Percentiles rank a stretch among this genome's conserved stretches.
Evolutionary conservation across 2,329 filamentous ascomycete species (phyloP).

Genomic region (Remersonia thermophila): DNA sequence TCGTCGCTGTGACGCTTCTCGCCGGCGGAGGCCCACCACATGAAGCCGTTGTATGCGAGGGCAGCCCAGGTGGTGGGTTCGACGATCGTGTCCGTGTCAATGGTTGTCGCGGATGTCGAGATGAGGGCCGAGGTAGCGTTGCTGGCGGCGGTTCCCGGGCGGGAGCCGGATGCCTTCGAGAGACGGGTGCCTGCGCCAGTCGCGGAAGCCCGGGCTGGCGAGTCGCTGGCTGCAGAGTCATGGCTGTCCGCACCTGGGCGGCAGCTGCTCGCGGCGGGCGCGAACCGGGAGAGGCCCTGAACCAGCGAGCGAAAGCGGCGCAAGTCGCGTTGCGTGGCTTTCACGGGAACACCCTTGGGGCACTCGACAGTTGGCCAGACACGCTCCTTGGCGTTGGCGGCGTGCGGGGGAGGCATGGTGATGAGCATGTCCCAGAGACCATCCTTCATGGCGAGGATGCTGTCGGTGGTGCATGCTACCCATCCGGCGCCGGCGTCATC

Average conservation of each 20-base stretch:
- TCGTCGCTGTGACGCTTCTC: conserved; percentile 54
- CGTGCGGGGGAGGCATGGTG: conserved; percentile 57
- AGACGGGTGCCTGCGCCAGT: conserved; percentile 11
- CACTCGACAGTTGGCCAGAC: conserved; percentile 67
- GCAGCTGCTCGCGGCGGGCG: neutral
- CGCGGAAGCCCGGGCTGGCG: conserved; percentile 2
- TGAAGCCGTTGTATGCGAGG: conserved; percentile 69
- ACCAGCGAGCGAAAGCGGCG: conserved; percentile 63
- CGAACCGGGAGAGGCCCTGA: conserved; percentile 44
- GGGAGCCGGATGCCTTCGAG: conserved; percentile 7
- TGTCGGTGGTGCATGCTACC: conserved; percentile 94
- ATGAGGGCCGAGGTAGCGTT: conserved; percentile 13
- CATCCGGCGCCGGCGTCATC: conserved; percentile 53
- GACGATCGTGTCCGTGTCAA: conserved; percentile 37
- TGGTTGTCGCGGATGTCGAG: conserved; percentile 33
- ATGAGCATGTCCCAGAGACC: conserved; percentile 83
- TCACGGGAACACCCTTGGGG: conserved; percentile 51
- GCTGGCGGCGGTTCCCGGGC: conserved; percentile 10
- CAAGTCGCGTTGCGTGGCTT: conserved; percentile 82
- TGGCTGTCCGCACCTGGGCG: conserved; percentile 6
- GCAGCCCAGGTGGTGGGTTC: conserved; percentile 58
- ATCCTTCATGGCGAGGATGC: conserved; percentile 75
- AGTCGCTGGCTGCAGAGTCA: conserved; percentile 11
- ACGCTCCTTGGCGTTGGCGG: conserved; percentile 44
- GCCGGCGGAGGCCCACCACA: conserved; percentile 82